Conservation (phyloP, 2,329 filamentous ascomycete genomes). For the Trichoderma citrinoviride region DNA sequence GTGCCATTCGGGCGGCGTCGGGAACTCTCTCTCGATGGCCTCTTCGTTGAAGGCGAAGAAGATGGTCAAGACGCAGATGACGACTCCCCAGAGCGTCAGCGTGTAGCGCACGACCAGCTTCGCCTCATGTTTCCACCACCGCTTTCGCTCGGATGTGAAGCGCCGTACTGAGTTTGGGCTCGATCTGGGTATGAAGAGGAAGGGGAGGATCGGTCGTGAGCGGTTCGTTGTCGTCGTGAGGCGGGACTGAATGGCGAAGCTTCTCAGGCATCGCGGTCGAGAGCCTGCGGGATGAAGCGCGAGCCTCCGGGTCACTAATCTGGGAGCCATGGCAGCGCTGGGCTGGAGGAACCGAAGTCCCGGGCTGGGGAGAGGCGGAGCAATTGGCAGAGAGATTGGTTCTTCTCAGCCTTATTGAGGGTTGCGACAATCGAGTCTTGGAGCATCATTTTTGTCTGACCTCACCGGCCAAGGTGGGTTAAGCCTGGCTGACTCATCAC, state of each 20-base stretch:
- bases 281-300: conserved; percentile 24
- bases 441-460: too few relatives aligned
- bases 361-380: not conserved
- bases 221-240: conserved; percentile 32
- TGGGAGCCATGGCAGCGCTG: conserved; percentile 38
- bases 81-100: conserved; percentile 61
- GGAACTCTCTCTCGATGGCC: conserved; percentile 69
- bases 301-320: conserved; percentile 38
- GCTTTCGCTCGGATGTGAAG: conserved; percentile 74
- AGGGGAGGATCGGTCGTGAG: conserved; percentile 43
- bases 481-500: too few relatives aligned
- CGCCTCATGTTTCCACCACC: conserved; percentile 68
- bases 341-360: conserved; percentile 22
- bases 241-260: conserved; percentile 32
- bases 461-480: too few relatives aligned
- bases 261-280: conserved; percentile 28
- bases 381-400: not conserved
- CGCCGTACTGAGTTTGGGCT: conserved; percentile 62
- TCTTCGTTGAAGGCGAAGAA: conserved; percentile 70
- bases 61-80: conserved; percentile 58
- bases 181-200: conserved; percentile 47
- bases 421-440: not conserved
- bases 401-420: not conserved
- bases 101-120: conserved; percentile 68
- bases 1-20: conserved; percentile 80